These are phyloP conservation scores for Lecanicillium sp. DNA, from an alignment of 2,329 filamentous ascomycete species.

Conservation along the genomic window DNA sequence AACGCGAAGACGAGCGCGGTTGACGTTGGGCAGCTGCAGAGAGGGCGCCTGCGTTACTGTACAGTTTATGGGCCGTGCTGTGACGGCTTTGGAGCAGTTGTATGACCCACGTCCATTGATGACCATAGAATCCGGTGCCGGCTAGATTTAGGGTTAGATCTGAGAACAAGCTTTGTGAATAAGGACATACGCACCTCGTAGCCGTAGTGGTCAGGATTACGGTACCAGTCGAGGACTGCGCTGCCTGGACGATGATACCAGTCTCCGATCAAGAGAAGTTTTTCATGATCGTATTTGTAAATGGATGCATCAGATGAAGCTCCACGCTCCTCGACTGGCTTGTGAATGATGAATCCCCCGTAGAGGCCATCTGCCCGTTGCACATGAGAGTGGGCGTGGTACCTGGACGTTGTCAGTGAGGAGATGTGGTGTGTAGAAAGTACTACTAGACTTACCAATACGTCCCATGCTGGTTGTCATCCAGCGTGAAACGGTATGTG, in stretches of 20 bases:
- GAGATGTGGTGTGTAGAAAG: too few relatives aligned
- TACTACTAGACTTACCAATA: constrained; percentile 10
- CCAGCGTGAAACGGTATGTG: constrained; percentile 33
- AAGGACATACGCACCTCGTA: constrained; percentile 4
- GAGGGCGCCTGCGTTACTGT: constrained; percentile 6
- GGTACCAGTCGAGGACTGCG: constrained; percentile 8
- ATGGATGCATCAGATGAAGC: neutral
- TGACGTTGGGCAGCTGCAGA: constrained; percentile 6
- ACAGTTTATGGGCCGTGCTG: constrained; percentile 10
- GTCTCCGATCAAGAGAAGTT: constrained; percentile 8
- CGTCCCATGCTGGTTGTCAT: constrained; percentile 7
- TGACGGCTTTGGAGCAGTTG: constrained; percentile 14
- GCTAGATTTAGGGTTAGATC: constrained; percentile 5
- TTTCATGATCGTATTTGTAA: constrained; percentile 8
- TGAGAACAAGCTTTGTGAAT: neutral
- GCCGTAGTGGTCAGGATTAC: constrained; percentile 9
- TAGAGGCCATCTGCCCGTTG: constrained; percentile 10
- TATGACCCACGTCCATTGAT: constrained; percentile 8
- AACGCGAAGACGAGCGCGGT: constrained; percentile 11
- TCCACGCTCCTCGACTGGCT: neutral
- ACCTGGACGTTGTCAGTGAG: too few relatives aligned
- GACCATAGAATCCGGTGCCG: constrained; percentile 11
- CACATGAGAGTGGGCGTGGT: constrained; percentile 13
- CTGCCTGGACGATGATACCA: constrained; percentile 9
- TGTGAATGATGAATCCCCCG: constrained; percentile 10